These are phyloP conservation scores for Thuja plicata DNA, from an alignment of 83 land plant genomes.

Conservation along the genomic window DNA sequence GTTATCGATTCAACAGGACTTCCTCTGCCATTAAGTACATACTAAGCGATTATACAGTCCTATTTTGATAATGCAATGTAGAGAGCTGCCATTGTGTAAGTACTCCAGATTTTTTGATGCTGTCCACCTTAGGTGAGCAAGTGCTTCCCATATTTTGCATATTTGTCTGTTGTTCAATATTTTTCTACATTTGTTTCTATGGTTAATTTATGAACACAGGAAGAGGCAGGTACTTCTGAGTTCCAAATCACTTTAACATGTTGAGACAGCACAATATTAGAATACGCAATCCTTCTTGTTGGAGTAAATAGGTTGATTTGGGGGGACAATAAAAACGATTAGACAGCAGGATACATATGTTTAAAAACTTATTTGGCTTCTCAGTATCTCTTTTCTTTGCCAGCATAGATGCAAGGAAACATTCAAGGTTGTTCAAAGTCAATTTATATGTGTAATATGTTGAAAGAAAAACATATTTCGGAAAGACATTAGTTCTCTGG, in stretches of 20 bases:
- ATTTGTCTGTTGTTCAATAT: too few species aligned
- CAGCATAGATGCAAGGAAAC: background rate
- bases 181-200: too few species aligned
- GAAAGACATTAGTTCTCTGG: background rate
- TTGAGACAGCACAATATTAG: background rate
- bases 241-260: background rate
- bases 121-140: too few species aligned
- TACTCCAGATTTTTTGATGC: too few species aligned
- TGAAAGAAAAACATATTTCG: too few species aligned
- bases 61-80: too few species aligned
- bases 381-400: background rate
- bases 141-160: too few species aligned
- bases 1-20: too few species aligned
- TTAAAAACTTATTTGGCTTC: background rate
- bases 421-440: background rate
- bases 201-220: too few species aligned
- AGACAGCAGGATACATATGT: background rate
- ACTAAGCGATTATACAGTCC: too few species aligned
- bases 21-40: too few species aligned
- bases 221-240: background rate
- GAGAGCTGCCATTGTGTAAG: too few species aligned
- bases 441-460: background rate
- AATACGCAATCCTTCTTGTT: background rate
- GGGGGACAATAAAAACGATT: background rate
- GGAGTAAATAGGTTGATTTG: background rate